Evolutionary conservation across 192 early-diverging fungal genomes (phyloP).

Genomic region (Kappamyces sp.): DNA sequence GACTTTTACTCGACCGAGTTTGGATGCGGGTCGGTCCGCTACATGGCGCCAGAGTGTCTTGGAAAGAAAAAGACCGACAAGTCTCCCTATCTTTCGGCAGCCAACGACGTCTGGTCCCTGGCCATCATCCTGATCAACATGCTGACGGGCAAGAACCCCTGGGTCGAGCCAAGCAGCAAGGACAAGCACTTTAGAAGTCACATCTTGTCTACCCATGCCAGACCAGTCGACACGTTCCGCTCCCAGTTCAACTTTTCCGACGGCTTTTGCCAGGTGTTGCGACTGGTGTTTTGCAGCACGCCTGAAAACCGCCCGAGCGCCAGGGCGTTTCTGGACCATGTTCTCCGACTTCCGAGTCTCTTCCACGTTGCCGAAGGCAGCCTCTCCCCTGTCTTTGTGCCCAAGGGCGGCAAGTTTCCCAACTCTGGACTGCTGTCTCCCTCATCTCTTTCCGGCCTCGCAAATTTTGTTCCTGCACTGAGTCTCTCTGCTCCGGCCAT

Average conservation of each 20-base stretch:
- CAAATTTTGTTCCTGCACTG: not conserved
- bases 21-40: conserved; percentile 83
- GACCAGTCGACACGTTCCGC: conserved; percentile 7
- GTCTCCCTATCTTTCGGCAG: conserved; percentile 46
- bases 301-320: conserved; percentile 6
- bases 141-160: conserved; percentile 76
- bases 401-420: not conserved
- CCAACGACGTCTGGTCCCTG: conserved; percentile 72
- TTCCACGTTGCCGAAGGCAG: conserved; percentile 2
- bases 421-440: conserved; percentile 4
- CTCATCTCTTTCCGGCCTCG: not conserved
- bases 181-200: conserved; percentile 63
- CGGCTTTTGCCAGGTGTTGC: conserved; percentile 56
- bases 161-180: conserved; percentile 44
- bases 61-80: conserved; percentile 10
- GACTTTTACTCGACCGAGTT: conserved; percentile 70
- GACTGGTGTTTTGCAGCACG: conserved; percentile 62
- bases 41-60: conserved; percentile 78
- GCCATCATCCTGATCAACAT: conserved; percentile 73
- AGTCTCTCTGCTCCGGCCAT: not conserved
- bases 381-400: not conserved
- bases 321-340: not conserved
- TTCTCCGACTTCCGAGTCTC: not conserved
- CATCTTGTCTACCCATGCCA: conserved; percentile 2
- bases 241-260: conserved; percentile 41